Evolutionary conservation across 73 alveolate species (phyloP).

Genomic region (Effrenium voratum): DNA sequence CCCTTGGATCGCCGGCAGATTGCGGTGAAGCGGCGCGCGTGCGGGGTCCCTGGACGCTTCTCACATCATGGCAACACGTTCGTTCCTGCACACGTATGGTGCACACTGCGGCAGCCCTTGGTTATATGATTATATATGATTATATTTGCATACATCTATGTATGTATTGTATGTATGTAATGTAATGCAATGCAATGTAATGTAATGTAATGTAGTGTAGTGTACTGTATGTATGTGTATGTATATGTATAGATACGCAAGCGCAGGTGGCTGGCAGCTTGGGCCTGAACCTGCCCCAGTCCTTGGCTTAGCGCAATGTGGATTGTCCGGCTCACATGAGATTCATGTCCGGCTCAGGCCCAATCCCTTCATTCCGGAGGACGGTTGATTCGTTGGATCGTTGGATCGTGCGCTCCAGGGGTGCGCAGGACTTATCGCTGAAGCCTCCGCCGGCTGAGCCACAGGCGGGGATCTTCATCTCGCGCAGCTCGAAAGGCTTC

Average conservation of each 20-base stretch:
- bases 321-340: too few species aligned
- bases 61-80: too few species aligned
- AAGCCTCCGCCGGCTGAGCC: conserved; percentile 43
- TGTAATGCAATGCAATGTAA: not conserved
- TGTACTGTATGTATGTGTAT: not conserved
- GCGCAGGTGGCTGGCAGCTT: not conserved
- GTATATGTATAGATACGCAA: not conserved
- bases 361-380: conserved; percentile 93
- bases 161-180: not conserved
- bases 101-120: too few species aligned
- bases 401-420: not conserved
- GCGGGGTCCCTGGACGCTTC: too few species aligned
- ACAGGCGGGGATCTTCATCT: not conserved
- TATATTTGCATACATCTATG: not conserved
- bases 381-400: not conserved
- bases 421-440: conserved; percentile 36
- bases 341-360: too few species aligned
- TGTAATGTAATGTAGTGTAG: not conserved
- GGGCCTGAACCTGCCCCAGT: too few species aligned
- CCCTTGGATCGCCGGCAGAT: too few species aligned
- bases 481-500: not conserved
- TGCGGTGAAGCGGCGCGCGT: too few species aligned
- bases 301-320: too few species aligned
- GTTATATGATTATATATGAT: too few species aligned
- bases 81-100: too few species aligned